Conservation (phyloP, 768 basidiomycete species). For the Suillus subluteus region DNA sequence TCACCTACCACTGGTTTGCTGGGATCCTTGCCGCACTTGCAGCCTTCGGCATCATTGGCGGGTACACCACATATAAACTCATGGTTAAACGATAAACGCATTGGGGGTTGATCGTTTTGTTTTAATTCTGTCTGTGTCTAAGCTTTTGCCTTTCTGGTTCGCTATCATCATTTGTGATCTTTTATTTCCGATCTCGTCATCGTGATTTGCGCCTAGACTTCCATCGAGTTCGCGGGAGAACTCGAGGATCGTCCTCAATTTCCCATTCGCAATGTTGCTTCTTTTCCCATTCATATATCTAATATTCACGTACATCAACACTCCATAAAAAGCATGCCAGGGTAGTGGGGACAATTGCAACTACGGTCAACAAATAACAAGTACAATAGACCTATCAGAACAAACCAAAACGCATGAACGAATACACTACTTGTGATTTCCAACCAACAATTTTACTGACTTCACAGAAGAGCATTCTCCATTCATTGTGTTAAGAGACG, state of each 20-base stretch:
- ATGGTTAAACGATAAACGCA: constrained; percentile 52
- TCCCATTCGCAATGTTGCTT: background rate
- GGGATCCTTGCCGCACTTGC: constrained; percentile 82
- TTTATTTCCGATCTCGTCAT: constrained; percentile 6
- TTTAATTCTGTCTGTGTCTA: constrained; percentile 4
- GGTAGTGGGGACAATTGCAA: constrained; percentile 6
- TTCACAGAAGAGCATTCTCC: constrained; percentile 33
- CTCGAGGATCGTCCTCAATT: constrained; percentile 4
- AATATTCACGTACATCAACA: constrained; percentile 13
- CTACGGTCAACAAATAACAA: background rate
- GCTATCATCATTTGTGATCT: constrained; percentile 1
- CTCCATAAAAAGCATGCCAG: constrained; percentile 6
- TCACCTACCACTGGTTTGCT: constrained; percentile 81
- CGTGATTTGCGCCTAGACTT: constrained; percentile 4
- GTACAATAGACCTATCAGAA: constrained; percentile 1
- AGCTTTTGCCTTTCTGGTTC: background rate
- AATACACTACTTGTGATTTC: constrained; percentile 29
- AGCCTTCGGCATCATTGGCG: constrained; percentile 81
- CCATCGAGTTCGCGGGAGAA: constrained; percentile 8
- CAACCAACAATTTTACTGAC: constrained; percentile 33
- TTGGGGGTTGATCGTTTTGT: background rate
- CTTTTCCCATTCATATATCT: constrained; percentile 8
- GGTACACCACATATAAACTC: constrained; percentile 77
- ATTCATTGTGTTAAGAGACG: constrained; percentile 17
- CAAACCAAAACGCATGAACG: constrained; percentile 4